These are phyloP conservation scores for Kazachstania sp. DNA, from an alignment of 1,139 yeast genomes.

Conservation along the genomic window DNA sequence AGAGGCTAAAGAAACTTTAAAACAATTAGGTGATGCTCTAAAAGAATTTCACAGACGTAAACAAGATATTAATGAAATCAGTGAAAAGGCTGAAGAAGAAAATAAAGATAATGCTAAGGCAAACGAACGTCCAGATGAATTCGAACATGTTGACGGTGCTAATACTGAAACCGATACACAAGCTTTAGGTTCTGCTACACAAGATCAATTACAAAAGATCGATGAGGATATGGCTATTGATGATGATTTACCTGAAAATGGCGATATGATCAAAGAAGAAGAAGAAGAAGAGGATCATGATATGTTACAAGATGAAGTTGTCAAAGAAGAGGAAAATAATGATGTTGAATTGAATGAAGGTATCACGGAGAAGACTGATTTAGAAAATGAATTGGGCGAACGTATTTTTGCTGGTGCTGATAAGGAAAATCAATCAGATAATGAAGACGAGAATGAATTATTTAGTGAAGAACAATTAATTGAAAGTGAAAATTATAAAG, in stretches of 20 bases:
- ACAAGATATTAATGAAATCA: constrained; percentile 69
- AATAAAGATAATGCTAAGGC: constrained; percentile 41
- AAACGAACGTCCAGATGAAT: constrained; percentile 72
- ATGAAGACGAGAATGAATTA: constrained; percentile 24
- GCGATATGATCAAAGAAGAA: constrained; percentile 23
- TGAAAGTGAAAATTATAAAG: constrained; percentile 33
- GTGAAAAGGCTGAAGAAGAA: constrained; percentile 35
- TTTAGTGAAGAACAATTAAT: constrained; percentile 27
- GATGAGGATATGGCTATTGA: constrained; percentile 86
- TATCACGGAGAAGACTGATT: constrained; percentile 28
- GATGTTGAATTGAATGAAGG: constrained; percentile 34
- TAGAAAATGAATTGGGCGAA: background rate
- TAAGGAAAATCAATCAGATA: constrained; percentile 31
- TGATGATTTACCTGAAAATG: constrained; percentile 41
- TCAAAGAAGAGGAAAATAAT: constrained; percentile 22
- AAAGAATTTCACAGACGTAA: constrained; percentile 88
- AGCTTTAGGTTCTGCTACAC: constrained; percentile 84
- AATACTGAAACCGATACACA: constrained; percentile 71
- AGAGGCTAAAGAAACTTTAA: constrained; percentile 70
- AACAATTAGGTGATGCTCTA: constrained; percentile 81
- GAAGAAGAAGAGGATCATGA: constrained; percentile 27
- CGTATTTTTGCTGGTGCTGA: constrained; percentile 45
- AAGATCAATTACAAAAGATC: constrained; percentile 67
- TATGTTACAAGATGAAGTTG: constrained; percentile 13
- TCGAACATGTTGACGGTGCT: constrained; percentile 85